phyloP scores from a whole-genome alignment of 2,329 filamentous ascomycete genomes.

The Xylaria sp. region DNA sequence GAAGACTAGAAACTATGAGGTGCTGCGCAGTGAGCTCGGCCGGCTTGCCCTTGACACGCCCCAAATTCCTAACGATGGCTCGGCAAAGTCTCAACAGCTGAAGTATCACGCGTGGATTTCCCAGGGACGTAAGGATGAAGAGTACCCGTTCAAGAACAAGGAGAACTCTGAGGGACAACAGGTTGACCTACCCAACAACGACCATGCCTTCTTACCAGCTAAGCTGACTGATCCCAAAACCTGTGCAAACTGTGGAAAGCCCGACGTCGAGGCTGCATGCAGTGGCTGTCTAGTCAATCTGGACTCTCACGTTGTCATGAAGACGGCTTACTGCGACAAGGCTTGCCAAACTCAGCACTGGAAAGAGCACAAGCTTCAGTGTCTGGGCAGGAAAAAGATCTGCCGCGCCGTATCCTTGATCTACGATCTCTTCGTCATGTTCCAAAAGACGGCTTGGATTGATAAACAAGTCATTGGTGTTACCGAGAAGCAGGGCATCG shows the following conservation, averaged over 20 bases:
- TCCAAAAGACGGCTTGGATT: slow-evolving; percentile 20
- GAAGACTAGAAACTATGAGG: background rate
- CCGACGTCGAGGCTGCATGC: slow-evolving; percentile 5
- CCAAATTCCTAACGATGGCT: slow-evolving; percentile 24
- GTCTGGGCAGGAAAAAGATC: slow-evolving; percentile 15
- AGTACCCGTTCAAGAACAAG: slow-evolving; percentile 19
- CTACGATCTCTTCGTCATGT: slow-evolving; percentile 24
- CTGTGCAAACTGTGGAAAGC: slow-evolving; percentile 26
- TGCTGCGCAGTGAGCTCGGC: slow-evolving; percentile 20
- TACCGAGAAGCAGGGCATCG: slow-evolving; percentile 24
- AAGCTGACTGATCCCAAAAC: slow-evolving; percentile 13
- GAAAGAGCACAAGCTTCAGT: slow-evolving; percentile 27
- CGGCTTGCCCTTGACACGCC: slow-evolving; percentile 22
- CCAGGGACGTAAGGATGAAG: slow-evolving; percentile 31
- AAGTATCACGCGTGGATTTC: slow-evolving; percentile 26
- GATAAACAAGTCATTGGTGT: slow-evolving; percentile 11
- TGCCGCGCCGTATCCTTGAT: slow-evolving; percentile 24
- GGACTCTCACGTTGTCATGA: slow-evolving; percentile 26
- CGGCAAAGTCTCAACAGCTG: slow-evolving; percentile 28
- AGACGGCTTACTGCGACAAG: slow-evolving; percentile 27
- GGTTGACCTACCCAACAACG: background rate
- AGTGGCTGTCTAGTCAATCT: slow-evolving; percentile 21
- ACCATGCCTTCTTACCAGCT: slow-evolving; percentile 27
- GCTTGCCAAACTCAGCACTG: slow-evolving; percentile 29
- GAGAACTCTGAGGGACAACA: background rate